Conservation (phyloP, 371 early-diverging fungal species). For the Actinomucor elegans region DNA sequence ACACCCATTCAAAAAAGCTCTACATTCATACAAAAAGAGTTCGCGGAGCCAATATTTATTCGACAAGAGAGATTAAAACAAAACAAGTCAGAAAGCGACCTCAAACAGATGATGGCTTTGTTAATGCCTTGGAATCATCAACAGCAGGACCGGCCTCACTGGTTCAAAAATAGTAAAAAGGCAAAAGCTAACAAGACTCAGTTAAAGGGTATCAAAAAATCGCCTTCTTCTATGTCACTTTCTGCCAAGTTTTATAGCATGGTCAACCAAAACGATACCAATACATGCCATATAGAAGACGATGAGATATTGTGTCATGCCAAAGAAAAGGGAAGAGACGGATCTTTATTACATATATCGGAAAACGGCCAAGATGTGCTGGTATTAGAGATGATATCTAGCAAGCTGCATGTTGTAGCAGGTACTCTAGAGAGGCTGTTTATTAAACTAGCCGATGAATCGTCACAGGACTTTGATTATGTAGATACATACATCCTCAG, state of each 20-base stretch:
- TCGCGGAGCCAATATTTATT: constrained; percentile 37
- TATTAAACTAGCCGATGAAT: constrained; percentile 65
- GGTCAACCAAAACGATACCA: too few relatives aligned
- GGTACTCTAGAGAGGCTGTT: constrained; percentile 64
- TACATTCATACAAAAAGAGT: constrained; percentile 32
- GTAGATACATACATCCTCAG: constrained; percentile 61
- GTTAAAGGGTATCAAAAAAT: too few relatives aligned
- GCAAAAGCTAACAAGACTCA: too few relatives aligned
- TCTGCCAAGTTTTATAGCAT: too few relatives aligned
- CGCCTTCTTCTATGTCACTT: too few relatives aligned
- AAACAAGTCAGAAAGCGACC: constrained; percentile 41
- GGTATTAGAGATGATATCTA: constrained; percentile 50
- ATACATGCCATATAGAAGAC: background rate
- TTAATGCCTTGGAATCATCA: constrained; percentile 9
- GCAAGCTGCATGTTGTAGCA: constrained; percentile 58
- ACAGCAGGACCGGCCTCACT: background rate
- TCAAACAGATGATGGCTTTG: constrained; percentile 18
- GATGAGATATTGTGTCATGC: constrained; percentile 7
- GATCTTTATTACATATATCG: constrained; percentile 39
- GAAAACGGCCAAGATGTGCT: constrained; percentile 58
- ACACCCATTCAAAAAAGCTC: constrained; percentile 5
- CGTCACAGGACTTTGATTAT: constrained; percentile 63
- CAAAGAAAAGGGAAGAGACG: constrained; percentile 20
- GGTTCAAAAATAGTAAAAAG: background rate
- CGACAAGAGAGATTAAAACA: constrained; percentile 20